A percentile compares a stretch with the other conserved stretches of the same genome.
Conservation (phyloP, 495 filamentous ascomycete genomes). For the Penicillium silybi region DNA sequence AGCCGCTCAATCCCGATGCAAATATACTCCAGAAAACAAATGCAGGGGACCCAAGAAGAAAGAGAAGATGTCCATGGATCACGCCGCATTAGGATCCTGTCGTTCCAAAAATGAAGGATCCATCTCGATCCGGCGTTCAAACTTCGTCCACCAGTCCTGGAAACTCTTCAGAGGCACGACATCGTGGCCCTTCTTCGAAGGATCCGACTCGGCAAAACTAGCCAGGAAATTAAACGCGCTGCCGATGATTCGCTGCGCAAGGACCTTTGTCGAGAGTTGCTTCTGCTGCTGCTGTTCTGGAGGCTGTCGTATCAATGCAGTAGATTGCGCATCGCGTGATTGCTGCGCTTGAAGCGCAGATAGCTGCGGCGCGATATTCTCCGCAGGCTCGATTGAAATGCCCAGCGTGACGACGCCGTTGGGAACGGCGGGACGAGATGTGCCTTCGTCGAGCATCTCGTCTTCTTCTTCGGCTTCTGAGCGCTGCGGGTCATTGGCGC, state of each 20-base stretch:
- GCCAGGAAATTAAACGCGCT: slow-evolving; percentile 98
- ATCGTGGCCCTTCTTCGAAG: slow-evolving; percentile 56
- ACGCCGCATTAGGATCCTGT: slow-evolving; percentile 48
- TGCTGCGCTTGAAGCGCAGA: slow-evolving; percentile 47
- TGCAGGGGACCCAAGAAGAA: not conserved
- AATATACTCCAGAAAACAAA: slow-evolving; percentile 2
- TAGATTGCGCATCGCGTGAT: slow-evolving; percentile 22
- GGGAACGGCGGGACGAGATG: slow-evolving; percentile 4
- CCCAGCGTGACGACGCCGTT: slow-evolving; percentile 62
- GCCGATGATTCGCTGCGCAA: slow-evolving; percentile 90
- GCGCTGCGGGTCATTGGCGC: slow-evolving; percentile 13
- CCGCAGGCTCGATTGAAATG: slow-evolving; percentile 73
- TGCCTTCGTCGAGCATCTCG: slow-evolving; percentile 43
- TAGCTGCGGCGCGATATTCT: slow-evolving; percentile 66
- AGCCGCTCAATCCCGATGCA: slow-evolving; percentile 6
- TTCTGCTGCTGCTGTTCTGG: slow-evolving; percentile 26
- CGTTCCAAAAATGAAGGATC: slow-evolving; percentile 91
- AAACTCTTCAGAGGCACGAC: slow-evolving; percentile 88
- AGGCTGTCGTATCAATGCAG: slow-evolving; percentile 28
- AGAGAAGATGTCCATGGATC: slow-evolving; percentile 9
- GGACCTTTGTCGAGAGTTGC: slow-evolving; percentile 58
- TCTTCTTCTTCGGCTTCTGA: slow-evolving; percentile 35
- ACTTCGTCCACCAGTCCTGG: slow-evolving; percentile 96
- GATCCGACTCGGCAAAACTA: slow-evolving; percentile 64
- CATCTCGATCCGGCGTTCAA: slow-evolving; percentile 78